Evolutionary conservation across 768 basidiomycete genomes (phyloP), one percentile per base, ranked within the genome.

Genomic region (Lyophyllum semitale): DNA sequence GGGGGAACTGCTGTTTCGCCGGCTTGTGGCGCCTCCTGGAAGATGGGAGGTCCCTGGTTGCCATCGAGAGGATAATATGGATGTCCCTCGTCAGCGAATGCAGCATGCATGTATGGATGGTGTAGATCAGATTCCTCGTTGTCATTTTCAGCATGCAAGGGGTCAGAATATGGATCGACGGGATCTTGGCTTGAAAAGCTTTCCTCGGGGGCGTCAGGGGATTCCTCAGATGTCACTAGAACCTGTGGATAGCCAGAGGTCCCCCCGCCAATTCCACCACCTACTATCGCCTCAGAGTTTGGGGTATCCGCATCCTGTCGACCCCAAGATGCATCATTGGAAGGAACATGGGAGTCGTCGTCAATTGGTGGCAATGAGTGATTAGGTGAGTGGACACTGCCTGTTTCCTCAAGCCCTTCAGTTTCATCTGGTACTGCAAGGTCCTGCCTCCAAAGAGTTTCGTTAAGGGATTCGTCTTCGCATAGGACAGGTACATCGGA

Each of bases 1-100:
- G 66, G 75, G 8, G 66, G 71, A 8, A 58, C 41, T 5, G 57
- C 37, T 64, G 42, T 62, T 50, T 63, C 53, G 2, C 64, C 60
- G 41, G 62, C 55, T 49, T 65, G 64, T n/a, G 59, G 62, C 40
- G 63, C 63, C 3, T 2, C 27, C 46, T 18, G 32, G n/a, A 29
- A 27, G n/a, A 45, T 43, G 30, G 20, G 29, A 41, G 48, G 42
- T 53, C 29, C 35, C 54, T 51, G 33, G 33, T 54, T 50, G 46
- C 48, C 63, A 48, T 49, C 51, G 38, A 48, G 23, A 9, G 45
- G 27, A 33, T 50, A 18, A 12, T 47, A 30, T 23, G 12, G 11
- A 4, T 35, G 33, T n/a, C 35, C 25, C 13, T 13, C 11, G 23
- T 50, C 48, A 12, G n/a, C 11, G 22, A 18, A 27, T 11, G 22